Evolutionary conservation across 1,284 basidiomycete species (phyloP), one percentile per base, ranked within the genome.

Genomic region (Melampsora americana): DNA sequence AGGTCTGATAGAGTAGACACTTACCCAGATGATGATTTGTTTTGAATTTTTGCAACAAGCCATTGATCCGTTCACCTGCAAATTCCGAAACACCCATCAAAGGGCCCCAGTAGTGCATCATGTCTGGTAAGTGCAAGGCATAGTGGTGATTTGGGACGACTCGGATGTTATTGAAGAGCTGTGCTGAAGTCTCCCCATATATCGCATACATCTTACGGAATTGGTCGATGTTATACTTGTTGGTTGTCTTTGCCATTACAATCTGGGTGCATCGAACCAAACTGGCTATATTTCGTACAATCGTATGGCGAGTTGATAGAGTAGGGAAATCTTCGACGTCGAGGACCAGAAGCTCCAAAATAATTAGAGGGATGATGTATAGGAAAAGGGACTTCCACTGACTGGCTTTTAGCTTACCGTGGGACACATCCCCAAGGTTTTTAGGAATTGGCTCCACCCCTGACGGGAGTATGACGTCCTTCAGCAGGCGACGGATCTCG

Each of bases 61-160:
- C 60, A 32, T 20, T 61, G 23, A 28, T 14, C 28, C 18, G n/a
- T 26, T 61, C n/a, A 7, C 60, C 60, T 5, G 14, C n/a, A 26
- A 61, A 61, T 32, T 61, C 60, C 4, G 60, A 61, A 26, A 61
- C 60, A 26, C 60, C 60, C n/a, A 61, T 61, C 30, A 61, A 32
- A 26, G 60, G 60, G 5, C 60, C 60, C 60, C 60, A 61, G 6
- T 20, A 26, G 3, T 61, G 14, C 60, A 61, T 61, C 26, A 20
- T 16, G 4, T 61, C 30, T 3, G 60, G 60, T 28, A 61, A 4
- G 23, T 61, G 60, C 14, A 32, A 26, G 14, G 60, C 28, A 32
- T 28, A 61, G 26, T 61, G 60, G 28, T 61, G 60, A 61, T 61
- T 61, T 61, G 64, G 64, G 14, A 39, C 16, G 18, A 66, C 39